Conservation (phyloP, 495 filamentous ascomycete genomes). For the Podospora fimiseda region DNA sequence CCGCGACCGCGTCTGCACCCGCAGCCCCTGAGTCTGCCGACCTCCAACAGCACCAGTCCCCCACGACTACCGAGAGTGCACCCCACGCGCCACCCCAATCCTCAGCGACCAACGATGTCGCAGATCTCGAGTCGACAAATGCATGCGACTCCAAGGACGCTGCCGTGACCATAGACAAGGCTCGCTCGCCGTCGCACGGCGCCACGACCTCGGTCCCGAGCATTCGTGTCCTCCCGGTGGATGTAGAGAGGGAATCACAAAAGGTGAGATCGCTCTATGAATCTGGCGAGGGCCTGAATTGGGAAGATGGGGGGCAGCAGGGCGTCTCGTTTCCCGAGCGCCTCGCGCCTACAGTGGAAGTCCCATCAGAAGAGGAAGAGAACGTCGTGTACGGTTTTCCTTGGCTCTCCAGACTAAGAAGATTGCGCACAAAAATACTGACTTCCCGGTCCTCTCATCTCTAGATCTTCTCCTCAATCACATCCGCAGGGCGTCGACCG, state of each 20-base stretch:
- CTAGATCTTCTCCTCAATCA: slow-evolving; percentile 14
- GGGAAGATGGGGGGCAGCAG: slow-evolving; percentile 48
- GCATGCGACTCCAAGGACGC: background rate
- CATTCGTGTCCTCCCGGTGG: slow-evolving; percentile 59
- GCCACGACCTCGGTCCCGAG: slow-evolving; percentile 30
- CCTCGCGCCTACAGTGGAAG: slow-evolving; percentile 42
- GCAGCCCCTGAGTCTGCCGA: background rate
- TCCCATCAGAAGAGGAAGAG: slow-evolving; percentile 45
- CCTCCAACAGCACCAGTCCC: background rate
- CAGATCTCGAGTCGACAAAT: background rate
- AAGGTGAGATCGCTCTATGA: slow-evolving; percentile 92
- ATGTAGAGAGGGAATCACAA: slow-evolving; percentile 78
- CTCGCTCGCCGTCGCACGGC: slow-evolving; percentile 5
- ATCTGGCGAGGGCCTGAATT: slow-evolving; percentile 55
- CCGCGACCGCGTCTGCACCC: background rate
- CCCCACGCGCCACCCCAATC: background rate
- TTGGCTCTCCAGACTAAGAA: slow-evolving; percentile 24
- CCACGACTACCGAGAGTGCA: background rate
- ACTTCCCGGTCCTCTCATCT: no score
- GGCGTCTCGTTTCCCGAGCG: slow-evolving; percentile 24
- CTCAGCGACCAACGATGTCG: background rate
- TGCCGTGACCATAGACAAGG: background rate
- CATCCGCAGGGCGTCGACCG: slow-evolving; percentile 17
- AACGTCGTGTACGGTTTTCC: slow-evolving; percentile 48
- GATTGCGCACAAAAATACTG: background rate